Evolutionary conservation across 495 filamentous ascomycete species (phyloP), one percentile per base, ranked within the genome.

Genomic region (Penicillium malachiteum): DNA sequence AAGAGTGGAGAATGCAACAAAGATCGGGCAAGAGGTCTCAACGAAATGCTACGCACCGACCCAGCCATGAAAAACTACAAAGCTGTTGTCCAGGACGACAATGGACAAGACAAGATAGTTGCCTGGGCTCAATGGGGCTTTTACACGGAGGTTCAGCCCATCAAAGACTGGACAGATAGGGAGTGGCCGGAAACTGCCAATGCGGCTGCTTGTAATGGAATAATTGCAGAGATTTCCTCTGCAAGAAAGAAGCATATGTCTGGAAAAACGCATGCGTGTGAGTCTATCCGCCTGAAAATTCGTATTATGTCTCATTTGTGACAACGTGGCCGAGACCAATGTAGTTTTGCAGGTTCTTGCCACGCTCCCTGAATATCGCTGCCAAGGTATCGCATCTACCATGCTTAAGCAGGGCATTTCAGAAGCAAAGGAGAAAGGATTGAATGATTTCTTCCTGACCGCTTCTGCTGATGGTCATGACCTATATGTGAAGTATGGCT

Each of bases 321-420:
- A 18, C 7, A 14, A 26, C 35, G 13, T 26, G 13, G 21, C 43
- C 31, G 43, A 46, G 17, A 50, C 3, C 1, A 3, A 0, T 17
- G 38, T 21, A 60, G 57, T 47, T 32, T 30, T 60, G 5, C 48
- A 55, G 13, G 57, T 60, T 12, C 47, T 60, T 11, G 57, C 57
- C 6, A 60, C 57, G 5, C 41, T 60, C 10, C 41, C 41, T 0
- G 48, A 48, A 12, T 55, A 52, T 44, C 57, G 57, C 13, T 40
- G 52, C 7, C 7, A 42, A 8, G 57, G 57, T 16, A 51, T 55
- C 12, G 57, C 47, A 12, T 60, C 57, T 1, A 26, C 32, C 18
- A 17, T 60, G 4, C 16, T 60, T 16, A 17, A 44, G 30, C 7
- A 35, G 11, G 57, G 57, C 1, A 40, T 60, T n/a, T 42, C 37